Conservation (phyloP, 495 filamentous ascomycete genomes). For the Bryoglossum gracile region DNA sequence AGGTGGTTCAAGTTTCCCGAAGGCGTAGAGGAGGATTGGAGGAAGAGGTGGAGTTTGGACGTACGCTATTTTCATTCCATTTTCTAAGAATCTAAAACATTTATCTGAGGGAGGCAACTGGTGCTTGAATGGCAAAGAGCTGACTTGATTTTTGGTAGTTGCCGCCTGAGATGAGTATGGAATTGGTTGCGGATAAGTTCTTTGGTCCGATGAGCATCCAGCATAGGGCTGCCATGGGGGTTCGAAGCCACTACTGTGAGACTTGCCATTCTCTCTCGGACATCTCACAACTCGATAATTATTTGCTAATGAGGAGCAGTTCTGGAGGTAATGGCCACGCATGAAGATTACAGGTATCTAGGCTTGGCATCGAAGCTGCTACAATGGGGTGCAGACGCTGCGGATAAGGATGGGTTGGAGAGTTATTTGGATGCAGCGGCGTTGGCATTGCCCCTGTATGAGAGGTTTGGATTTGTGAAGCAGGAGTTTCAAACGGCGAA, state of each 20-base stretch:
- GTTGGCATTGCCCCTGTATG: not conserved
- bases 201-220: slow-evolving; percentile 9
- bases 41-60: not conserved
- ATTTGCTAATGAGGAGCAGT: slow-evolving; percentile 1
- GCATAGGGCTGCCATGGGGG: slow-evolving; percentile 5
- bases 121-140: too few relatives aligned
- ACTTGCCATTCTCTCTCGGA: not conserved
- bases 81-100: too few relatives aligned
- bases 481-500: too few relatives aligned
- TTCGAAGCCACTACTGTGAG: not conserved
- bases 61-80: too few relatives aligned
- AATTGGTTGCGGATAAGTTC: not conserved
- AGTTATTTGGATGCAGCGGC: slow-evolving; percentile 5
- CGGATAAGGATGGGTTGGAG: slow-evolving; percentile 6
- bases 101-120: too few relatives aligned
- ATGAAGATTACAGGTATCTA: not conserved
- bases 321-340: slow-evolving; percentile 6
- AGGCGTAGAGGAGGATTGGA: slow-evolving; percentile 1
- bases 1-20: slow-evolving; percentile 1
- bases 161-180: not conserved
- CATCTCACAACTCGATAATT: not conserved
- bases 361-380: slow-evolving; percentile 3
- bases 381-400: slow-evolving; percentile 3
- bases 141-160: too few relatives aligned
- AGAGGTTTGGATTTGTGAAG: slow-evolving; percentile 8